Evolutionary conservation across 352 stramenopile genomes (phyloP).

Genomic region (Phytopythium ostracodes): DNA sequence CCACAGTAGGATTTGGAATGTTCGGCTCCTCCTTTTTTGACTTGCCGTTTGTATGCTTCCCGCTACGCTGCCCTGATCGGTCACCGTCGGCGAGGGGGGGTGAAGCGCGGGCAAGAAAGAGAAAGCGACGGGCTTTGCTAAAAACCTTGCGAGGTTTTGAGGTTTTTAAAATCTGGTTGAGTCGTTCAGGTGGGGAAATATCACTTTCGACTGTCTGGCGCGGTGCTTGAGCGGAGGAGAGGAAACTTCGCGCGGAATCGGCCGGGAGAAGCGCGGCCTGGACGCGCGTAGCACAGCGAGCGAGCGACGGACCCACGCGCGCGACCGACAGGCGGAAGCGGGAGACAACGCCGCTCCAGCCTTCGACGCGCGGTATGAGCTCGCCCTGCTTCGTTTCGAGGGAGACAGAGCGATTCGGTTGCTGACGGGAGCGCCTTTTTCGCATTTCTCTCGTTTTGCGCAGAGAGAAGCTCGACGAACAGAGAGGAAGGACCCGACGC

Average conservation of each 20-base stretch:
- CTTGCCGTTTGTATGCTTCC: slow-evolving; percentile 10
- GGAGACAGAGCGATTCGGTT: not conserved
- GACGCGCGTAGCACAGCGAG: not conserved
- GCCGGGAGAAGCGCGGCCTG: not conserved
- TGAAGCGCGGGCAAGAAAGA: not conserved
- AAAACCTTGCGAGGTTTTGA: not conserved
- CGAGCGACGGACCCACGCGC: not conserved
- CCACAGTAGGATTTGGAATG: not conserved
- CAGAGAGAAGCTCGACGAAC: not conserved
- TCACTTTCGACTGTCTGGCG: slow-evolving; percentile 5
- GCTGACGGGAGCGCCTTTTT: not conserved
- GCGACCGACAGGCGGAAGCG: not conserved
- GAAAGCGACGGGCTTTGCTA: not conserved
- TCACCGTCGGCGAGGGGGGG: not conserved
- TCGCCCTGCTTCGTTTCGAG: not conserved
- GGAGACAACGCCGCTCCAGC: too few relatives aligned
- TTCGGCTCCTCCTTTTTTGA: not conserved
- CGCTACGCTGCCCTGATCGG: slow-evolving; percentile 4
- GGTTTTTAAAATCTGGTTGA: not conserved
- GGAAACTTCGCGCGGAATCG: not conserved
- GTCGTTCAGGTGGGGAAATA: slow-evolving; percentile 4
- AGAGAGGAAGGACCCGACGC: not conserved
- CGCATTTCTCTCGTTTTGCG: not conserved
- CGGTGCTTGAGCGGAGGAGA: not conserved
- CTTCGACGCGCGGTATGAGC: not conserved